Evolutionary conservation across 139 green algal genomes (phyloP).

Genomic region (Asterochloris erici): DNA sequence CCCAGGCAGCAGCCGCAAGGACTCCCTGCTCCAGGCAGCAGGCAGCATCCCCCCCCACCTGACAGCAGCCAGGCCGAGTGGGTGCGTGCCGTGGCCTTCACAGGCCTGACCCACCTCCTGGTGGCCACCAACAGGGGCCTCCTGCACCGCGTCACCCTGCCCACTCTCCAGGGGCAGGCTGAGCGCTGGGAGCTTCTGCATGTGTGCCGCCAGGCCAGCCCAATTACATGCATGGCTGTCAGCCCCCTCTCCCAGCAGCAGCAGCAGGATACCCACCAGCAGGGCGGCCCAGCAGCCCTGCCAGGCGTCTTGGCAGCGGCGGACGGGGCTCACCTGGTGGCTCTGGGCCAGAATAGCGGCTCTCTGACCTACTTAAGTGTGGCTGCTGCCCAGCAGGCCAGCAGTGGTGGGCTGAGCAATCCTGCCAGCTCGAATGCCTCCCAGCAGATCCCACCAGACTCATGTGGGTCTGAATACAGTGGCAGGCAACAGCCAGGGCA

Average conservation of each 20-base stretch:
- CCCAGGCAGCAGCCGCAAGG: background rate
- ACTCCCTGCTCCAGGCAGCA: background rate
- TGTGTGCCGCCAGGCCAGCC: background rate
- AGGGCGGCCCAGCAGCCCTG: background rate
- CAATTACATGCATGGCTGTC: conserved; percentile 7
- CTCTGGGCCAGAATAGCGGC: too few species aligned
- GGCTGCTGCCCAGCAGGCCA: too few species aligned
- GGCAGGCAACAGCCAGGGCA: too few species aligned
- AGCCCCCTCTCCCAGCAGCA: background rate
- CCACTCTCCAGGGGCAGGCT: background rate
- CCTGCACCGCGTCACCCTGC: conserved; percentile 19
- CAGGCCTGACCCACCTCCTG: conserved; percentile 13
- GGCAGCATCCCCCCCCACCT: background rate
- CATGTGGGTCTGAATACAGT: too few species aligned
- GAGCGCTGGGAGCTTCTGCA: background rate
- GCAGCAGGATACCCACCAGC: background rate
- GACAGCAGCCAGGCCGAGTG: conserved; percentile 26
- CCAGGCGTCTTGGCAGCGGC: background rate
- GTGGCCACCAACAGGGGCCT: conserved; percentile 37
- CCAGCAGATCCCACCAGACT: too few species aligned
- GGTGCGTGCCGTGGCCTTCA: conserved; percentile 29
- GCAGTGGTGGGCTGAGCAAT: too few species aligned
- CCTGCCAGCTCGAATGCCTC: too few species aligned
- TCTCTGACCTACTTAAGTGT: too few species aligned
- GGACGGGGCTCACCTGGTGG: too few species aligned